Evolutionary conservation across 345 rosid genomes (phyloP).

Genomic region (Salix brachista): DNA sequence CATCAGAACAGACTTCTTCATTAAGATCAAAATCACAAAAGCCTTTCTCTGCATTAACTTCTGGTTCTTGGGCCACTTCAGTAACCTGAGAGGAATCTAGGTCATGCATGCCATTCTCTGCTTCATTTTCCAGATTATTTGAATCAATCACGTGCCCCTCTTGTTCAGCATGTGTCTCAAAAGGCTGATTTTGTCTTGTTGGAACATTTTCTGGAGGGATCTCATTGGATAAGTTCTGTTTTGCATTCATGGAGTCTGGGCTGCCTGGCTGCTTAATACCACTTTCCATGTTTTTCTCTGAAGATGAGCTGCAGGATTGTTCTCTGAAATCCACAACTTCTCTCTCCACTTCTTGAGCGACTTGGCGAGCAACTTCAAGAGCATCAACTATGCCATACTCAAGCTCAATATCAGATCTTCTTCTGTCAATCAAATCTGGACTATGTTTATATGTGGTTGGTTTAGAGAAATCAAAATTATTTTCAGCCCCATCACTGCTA

Average conservation of each 20-base stretch:
- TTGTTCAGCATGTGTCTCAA: conserved; percentile 34
- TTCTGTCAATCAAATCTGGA: conserved; percentile 39
- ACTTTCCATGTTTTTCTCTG: conserved; percentile 48
- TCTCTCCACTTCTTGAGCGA: conserved; percentile 90
- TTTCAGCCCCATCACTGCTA: conserved; percentile 33
- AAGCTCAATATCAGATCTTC: conserved; percentile 47
- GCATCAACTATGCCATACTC: conserved; percentile 90
- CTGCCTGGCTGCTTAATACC: conserved; percentile 40
- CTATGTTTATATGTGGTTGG: conserved; percentile 27
- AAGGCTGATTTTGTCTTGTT: conserved; percentile 38
- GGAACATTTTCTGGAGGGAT: conserved; percentile 39
- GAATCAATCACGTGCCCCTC: conserved; percentile 29
- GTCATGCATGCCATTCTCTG: conserved; percentile 41
- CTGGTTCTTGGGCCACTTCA: conserved; percentile 51
- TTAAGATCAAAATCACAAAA: conserved; percentile 74
- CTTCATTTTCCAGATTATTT: conserved; percentile 30
- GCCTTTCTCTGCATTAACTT: conserved; percentile 48
- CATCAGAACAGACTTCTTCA: conserved; percentile 73
- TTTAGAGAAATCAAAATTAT: conserved; percentile 36
- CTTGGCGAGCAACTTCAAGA: conserved; percentile 80
- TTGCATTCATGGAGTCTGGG: conserved; percentile 43
- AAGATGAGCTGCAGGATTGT: conserved; percentile 54
- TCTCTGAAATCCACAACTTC: conserved; percentile 65
- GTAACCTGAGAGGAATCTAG: conserved; percentile 55
- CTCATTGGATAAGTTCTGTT: conserved; percentile 21